phyloP scores from a whole-genome alignment of 2,329 filamentous ascomycete species.

The Colletotrichum euphorbiae region DNA sequence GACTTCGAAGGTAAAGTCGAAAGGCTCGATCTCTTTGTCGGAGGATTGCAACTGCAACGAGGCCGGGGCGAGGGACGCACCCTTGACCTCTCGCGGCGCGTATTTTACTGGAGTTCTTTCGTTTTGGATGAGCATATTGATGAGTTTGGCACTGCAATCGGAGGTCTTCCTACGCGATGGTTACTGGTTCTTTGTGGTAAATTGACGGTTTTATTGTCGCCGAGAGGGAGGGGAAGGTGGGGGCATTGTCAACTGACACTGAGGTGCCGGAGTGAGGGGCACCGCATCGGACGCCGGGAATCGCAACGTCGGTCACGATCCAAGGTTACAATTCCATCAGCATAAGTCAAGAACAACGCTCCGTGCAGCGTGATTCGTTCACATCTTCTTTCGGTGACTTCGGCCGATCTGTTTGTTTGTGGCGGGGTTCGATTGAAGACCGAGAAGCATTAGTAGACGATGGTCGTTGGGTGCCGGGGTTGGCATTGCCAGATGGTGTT shows the following conservation, averaged over 20 bases:
- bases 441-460: not conserved
- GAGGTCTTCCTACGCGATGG: not conserved
- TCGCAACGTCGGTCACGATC: not conserved
- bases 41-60: conserved; percentile 33
- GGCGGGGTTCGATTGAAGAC: not conserved
- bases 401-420: conserved; percentile 7
- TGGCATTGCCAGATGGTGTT: conserved; percentile 2
- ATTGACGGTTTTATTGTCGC: conserved; percentile 13
- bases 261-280: conserved; percentile 1
- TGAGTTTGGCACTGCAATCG: not conserved
- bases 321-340: too few species aligned
- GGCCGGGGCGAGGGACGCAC: not conserved
- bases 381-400: not conserved
- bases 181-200: not conserved
- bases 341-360: too few species aligned
- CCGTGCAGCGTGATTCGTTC: not conserved
- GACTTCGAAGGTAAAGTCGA: conserved; percentile 72
- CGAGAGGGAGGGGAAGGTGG: conserved; percentile 4
- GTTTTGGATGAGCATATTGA: conserved; percentile 36
- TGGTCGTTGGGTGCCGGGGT: not conserved
- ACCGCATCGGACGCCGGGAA: not conserved
- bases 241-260: not conserved
- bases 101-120: conserved; percentile 28
- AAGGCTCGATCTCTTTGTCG: conserved; percentile 46
- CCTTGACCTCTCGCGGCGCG: conserved; percentile 28